These are phyloP conservation scores for Chrysoporthe deuterocubensis DNA, from an alignment of 2,329 filamentous ascomycete genomes.

Conservation along the genomic window DNA sequence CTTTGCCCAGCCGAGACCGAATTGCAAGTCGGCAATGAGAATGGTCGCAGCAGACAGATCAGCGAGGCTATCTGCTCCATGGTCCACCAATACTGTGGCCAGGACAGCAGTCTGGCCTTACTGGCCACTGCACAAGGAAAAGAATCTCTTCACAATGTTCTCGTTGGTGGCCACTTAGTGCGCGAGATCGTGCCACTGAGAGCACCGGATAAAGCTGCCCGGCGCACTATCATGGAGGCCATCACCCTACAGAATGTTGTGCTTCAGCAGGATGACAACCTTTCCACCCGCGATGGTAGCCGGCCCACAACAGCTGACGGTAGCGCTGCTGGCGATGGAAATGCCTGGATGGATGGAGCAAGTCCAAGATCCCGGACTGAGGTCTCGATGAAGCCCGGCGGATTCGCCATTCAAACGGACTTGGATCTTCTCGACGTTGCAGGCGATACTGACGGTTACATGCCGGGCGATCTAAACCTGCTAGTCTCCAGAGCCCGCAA, in stretches of 20 bases:
- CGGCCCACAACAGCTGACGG: slow-evolving; percentile 62
- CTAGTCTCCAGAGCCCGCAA: slow-evolving; percentile 87
- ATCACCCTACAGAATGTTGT: slow-evolving; percentile 65
- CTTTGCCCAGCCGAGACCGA: slow-evolving; percentile 94
- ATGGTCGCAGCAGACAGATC: slow-evolving; percentile 87
- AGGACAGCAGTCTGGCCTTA: slow-evolving; percentile 80
- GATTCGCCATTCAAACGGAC: slow-evolving; percentile 74
- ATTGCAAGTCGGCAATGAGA: slow-evolving; percentile 90
- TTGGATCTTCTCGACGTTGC: slow-evolving; percentile 93
- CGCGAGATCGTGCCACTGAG: slow-evolving; percentile 89
- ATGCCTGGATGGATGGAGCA: slow-evolving; percentile 76
- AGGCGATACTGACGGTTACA: slow-evolving; percentile 94
- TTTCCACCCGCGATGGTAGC: slow-evolving; percentile 49
- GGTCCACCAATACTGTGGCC: slow-evolving; percentile 80
- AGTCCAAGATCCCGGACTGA: slow-evolving; percentile 56
- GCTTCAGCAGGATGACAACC: slow-evolving; percentile 42
- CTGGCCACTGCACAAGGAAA: slow-evolving; percentile 92
- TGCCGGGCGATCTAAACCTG: slow-evolving; percentile 90
- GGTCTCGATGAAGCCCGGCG: slow-evolving; percentile 48
- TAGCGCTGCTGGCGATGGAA: slow-evolving; percentile 52
- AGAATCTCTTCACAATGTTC: slow-evolving; percentile 86
- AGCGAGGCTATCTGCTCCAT: slow-evolving; percentile 86
- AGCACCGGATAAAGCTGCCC: slow-evolving; percentile 89
- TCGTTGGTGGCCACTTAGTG: slow-evolving; percentile 90
- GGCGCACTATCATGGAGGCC: slow-evolving; percentile 81